Percentiles rank a stretch among this genome's conserved stretches.
Evolutionary conservation across 257 asterid genomes (phyloP).

Genomic region (Penstemon eatonii): DNA sequence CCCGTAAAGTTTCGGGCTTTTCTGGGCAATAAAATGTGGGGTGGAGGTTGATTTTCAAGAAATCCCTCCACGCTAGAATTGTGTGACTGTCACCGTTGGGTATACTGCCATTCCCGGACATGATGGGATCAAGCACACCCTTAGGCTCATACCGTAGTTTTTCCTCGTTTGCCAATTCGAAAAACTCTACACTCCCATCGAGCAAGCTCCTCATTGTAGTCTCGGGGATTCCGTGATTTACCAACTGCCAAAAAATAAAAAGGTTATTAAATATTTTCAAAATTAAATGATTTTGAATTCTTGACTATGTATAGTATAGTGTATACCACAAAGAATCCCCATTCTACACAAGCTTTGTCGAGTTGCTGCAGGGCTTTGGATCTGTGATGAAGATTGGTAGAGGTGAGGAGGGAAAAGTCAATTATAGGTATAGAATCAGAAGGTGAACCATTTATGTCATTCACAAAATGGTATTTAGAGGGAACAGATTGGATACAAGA

Average conservation of each 20-base stretch:
- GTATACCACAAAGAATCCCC: slow-evolving; percentile 51
- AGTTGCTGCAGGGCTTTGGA: slow-evolving; percentile 31
- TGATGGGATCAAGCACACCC: slow-evolving; percentile 39
- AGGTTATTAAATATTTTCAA: too few relatives aligned
- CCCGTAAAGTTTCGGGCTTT: slow-evolving; percentile 35
- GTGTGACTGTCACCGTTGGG: slow-evolving; percentile 24
- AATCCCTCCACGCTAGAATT: slow-evolving; percentile 43
- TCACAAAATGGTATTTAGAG: slow-evolving; percentile 25
- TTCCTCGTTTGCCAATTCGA: slow-evolving; percentile 29
- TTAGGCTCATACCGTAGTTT: slow-evolving; percentile 32
- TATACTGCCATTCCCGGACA: slow-evolving; percentile 31
- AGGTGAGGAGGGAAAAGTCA: slow-evolving; percentile 40
- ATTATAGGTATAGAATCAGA: slow-evolving; percentile 41
- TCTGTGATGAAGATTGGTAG: slow-evolving; percentile 32
- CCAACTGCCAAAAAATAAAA: slow-evolving; percentile 9
- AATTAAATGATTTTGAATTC: neutral
- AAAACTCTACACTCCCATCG: slow-evolving; percentile 30
- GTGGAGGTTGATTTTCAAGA: slow-evolving; percentile 38
- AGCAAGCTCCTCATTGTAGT: slow-evolving; percentile 17
- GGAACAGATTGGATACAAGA: slow-evolving; percentile 29
- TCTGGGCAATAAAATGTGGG: slow-evolving; percentile 41
- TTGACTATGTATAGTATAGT: too few relatives aligned
- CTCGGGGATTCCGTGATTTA: slow-evolving; percentile 35
- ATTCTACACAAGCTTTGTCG: slow-evolving; percentile 40
- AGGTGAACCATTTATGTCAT: slow-evolving; percentile 18